These are phyloP conservation scores for Calonectria pseudoreteaudii DNA, from an alignment of 2,329 filamentous ascomycete genomes.

Conservation along the genomic window DNA sequence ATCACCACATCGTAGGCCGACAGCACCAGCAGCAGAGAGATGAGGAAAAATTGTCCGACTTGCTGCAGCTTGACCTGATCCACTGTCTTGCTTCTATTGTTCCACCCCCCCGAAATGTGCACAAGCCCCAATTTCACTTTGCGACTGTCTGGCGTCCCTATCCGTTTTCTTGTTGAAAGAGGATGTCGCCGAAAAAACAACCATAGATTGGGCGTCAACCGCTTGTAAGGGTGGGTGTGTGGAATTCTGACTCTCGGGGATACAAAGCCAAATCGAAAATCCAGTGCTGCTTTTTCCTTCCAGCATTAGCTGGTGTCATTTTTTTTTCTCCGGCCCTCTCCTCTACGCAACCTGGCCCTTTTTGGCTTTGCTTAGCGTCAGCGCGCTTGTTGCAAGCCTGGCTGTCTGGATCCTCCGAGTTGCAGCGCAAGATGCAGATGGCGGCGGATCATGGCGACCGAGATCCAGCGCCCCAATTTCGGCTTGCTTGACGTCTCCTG, in stretches of 20 bases:
- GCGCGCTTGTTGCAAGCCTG: slow-evolving; percentile 46
- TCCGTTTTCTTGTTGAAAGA: slow-evolving; percentile 25
- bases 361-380: slow-evolving; percentile 45
- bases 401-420: slow-evolving; percentile 29
- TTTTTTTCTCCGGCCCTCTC: background rate
- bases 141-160: slow-evolving; percentile 27
- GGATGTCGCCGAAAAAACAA: slow-evolving; percentile 37
- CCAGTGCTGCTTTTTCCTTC: slow-evolving; percentile 50
- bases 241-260: slow-evolving; percentile 29
- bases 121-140: slow-evolving; percentile 34
- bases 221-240: slow-evolving; percentile 30
- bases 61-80: slow-evolving; percentile 47
- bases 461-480: slow-evolving; percentile 29
- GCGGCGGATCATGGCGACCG: slow-evolving; percentile 33
- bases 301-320: background rate
- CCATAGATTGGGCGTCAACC: slow-evolving; percentile 30
- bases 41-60: slow-evolving; percentile 41
- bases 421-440: slow-evolving; percentile 34
- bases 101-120: slow-evolving; percentile 32
- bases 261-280: slow-evolving; percentile 34
- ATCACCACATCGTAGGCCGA: slow-evolving; percentile 53
- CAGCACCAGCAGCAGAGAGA: slow-evolving; percentile 1
- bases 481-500: slow-evolving; percentile 21
- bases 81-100: slow-evolving; percentile 39
- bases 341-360: slow-evolving; percentile 25